phyloP scores from a whole-genome alignment of 2,329 filamentous ascomycete species.

The Beauveria asiatica region DNA sequence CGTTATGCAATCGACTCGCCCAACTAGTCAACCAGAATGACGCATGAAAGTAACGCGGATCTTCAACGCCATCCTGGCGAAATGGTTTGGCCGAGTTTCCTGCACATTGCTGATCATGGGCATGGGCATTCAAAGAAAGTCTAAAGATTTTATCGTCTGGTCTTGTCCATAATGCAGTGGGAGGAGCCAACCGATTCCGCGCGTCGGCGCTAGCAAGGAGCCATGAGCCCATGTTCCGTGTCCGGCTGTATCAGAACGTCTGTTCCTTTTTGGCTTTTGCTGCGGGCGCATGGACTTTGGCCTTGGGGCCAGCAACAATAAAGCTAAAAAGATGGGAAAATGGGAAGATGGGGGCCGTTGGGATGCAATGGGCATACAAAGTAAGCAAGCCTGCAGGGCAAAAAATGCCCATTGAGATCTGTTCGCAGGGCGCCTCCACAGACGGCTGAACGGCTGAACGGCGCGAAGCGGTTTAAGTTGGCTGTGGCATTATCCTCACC shows the following conservation, averaged over 20 bases:
- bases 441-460: not conserved
- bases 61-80: not conserved
- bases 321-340: not conserved
- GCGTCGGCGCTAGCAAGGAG: not conserved
- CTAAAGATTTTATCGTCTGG: not conserved
- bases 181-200: not conserved
- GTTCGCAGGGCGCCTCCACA: not conserved
- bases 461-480: not conserved
- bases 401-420: not conserved
- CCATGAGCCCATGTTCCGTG: not conserved
- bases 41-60: not conserved
- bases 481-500: not conserved
- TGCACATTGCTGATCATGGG: not conserved
- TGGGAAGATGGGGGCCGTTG: not conserved
- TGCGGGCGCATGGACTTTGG: not conserved
- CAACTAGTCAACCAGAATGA: too few relatives aligned
- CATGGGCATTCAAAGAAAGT: not conserved
- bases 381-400: not conserved
- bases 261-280: not conserved
- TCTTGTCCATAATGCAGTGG: constrained; percentile 2
- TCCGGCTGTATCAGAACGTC: not conserved
- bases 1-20: not conserved
- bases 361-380: not conserved
- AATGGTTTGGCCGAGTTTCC: not conserved
- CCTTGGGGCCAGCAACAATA: not conserved